phyloP scores from a whole-genome alignment of 495 filamentous ascomycete genomes.

The Saxophila tyrrhenica region DNA sequence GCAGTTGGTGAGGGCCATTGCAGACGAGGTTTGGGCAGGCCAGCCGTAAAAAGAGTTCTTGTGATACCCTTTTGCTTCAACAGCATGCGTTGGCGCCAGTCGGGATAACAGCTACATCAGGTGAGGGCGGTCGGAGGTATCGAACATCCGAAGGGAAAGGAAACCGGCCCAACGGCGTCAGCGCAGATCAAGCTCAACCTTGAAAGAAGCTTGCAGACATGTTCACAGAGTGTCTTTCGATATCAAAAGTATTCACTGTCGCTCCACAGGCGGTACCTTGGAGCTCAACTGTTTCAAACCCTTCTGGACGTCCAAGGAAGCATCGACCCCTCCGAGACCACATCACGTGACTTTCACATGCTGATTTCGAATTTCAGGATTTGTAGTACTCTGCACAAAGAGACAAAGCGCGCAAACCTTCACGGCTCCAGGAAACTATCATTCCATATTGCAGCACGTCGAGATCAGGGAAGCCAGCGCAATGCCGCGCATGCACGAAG shows the following conservation, averaged over 20 bases:
- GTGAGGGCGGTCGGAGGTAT: not conserved
- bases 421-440: no score
- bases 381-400: not conserved
- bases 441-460: not conserved
- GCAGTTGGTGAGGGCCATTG: conserved; percentile 36
- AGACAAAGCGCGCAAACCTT: no score
- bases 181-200: not conserved
- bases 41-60: conserved; percentile 23
- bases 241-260: not conserved
- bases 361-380: not conserved
- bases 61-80: not conserved
- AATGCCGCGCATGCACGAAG: not conserved
- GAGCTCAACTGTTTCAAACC: not conserved
- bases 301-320: not conserved
- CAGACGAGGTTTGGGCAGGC: conserved; percentile 41
- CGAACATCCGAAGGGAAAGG: no score
- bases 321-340: not conserved
- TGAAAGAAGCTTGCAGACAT: not conserved
- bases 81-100: not conserved
- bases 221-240: no score
- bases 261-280: not conserved
- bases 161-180: no score
- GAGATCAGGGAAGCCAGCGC: not conserved
- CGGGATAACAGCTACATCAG: not conserved
- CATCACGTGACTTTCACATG: not conserved